Evolutionary conservation across 1,139 yeast genomes (phyloP), one percentile per base, ranked within the genome.

Genomic region (Arxiozyma heterogenica): DNA sequence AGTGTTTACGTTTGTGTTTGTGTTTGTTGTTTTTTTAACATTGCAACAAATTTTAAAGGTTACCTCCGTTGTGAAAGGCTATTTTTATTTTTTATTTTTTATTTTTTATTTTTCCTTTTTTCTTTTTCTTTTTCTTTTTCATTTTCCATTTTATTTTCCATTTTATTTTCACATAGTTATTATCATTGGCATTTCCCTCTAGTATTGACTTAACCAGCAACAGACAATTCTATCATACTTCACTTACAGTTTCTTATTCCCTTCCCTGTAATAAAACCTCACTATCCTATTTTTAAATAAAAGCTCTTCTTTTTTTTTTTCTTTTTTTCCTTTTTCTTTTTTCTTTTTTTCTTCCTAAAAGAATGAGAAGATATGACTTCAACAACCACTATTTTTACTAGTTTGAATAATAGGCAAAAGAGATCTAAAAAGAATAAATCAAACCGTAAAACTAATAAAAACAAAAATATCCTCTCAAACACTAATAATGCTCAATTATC

Each of bases 401-500:
- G 38, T 43, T 11, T 49, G 11, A 30, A 49, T 34, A 44, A 34
- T 12, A 34, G 43, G 17, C 45, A 34, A 9, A 49, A 34, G 41
- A 34, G 18, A 49, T 34, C n/a, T 5, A 34, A 11, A 21, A 22
- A 20, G 15, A 30, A 49, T n/a, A 38, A 21, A 22, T 23, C 47
- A 15, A 44, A 27, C 12, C 30, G 48, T 21, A 15, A 22, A 6
- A 11, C 11, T 15, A 22, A 12, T 18, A 18, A 18, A 7, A 15
- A 17, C 11, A 27, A 27, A 5, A 27, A 27, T 39, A 25, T 6
- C 4, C 7, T 9, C n/a, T 25, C 53, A 21, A n/a, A 17, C 6
- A 44, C 53, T 27, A 11, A 27, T 27, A 27, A 8, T 27, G 2
- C 30, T 56, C 21, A 41, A 50, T n/a, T 50, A 55, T 38, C 51